Percentiles rank a stretch among this genome's conserved stretches.
phyloP scores from a whole-genome alignment of 805 yeast species.

The Spathaspora girioi region DNA sequence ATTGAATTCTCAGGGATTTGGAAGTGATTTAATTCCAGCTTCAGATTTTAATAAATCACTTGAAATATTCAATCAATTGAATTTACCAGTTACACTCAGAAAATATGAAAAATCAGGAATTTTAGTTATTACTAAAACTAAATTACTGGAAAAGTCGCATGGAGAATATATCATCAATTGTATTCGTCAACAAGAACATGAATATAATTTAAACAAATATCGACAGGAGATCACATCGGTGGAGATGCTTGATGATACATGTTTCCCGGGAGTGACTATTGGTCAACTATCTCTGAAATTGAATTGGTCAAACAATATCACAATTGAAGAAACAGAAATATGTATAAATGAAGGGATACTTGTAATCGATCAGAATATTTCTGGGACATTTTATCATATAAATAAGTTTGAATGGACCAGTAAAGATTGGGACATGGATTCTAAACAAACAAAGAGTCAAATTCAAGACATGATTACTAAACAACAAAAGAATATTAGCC shows the following conservation, averaged over 20 bases:
- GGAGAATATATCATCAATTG: constrained; percentile 22
- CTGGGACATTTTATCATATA: constrained; percentile 61
- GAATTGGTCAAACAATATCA: constrained; percentile 64
- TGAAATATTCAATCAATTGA: constrained; percentile 49
- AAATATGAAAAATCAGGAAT: constrained; percentile 32
- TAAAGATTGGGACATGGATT: constrained; percentile 10
- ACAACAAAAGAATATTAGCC: constrained; percentile 17
- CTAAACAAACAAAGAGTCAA: constrained; percentile 3
- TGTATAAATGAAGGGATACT: constrained; percentile 56
- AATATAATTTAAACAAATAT: constrained; percentile 21
- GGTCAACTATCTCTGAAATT: constrained; percentile 46
- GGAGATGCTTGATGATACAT: constrained; percentile 14
- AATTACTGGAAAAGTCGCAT: constrained; percentile 21
- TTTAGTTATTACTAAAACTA: constrained; percentile 24
- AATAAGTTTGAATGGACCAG: constrained; percentile 31
- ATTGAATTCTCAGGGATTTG: constrained; percentile 39
- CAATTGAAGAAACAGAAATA: constrained; percentile 59
- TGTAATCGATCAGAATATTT: constrained; percentile 64
- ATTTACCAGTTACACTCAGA: constrained; percentile 50
- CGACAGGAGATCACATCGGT: constrained; percentile 7
- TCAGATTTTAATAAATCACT: constrained; percentile 63
- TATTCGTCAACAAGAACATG: constrained; percentile 19
- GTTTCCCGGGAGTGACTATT: constrained; percentile 32
- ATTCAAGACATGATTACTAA: constrained; percentile 12
- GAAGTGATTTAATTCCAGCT: constrained; percentile 67